Base-by-base conservation (phyloP, 2,329 filamentous ascomycete species). In the Penicillium sp. region DNA sequence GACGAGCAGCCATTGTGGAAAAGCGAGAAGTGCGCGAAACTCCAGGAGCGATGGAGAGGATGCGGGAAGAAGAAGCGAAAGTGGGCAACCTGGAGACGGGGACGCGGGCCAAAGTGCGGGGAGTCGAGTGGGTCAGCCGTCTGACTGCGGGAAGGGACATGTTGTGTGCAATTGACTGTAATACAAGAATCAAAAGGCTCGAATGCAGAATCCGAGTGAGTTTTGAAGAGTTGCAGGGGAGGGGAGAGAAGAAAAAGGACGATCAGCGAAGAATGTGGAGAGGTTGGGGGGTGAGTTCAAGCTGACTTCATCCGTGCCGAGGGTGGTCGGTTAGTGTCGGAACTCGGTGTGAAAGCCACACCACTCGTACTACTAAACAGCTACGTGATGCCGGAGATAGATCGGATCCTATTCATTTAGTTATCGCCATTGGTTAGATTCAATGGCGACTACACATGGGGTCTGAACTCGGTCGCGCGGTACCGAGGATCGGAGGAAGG, bases 31-130 rank as follows among this genome's bases (percentile, higher is more conserved):
- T 55, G 35, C 60, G 62, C 35, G 49, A 22, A n/a, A 53, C 40
- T 41, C 56, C 52, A 46, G 68, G 57, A 31, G 63, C 55, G 35
- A 63, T 45, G 41, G 52, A 50, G 42, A 52, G 36, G 44, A 43
- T 42, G 49, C 44, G 43, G 48, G 58, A 56, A 39, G 64, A 63
- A 41, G 65, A 63, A 57, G 63, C 46, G 47, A 61, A 61, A 46
- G 49, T 53, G 51, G 57, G 55, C 50, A 63, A 55, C 63, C 65
- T 68, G 58, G 68, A 69, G 62, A 66, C 56, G 60, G 66, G 83
- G 58, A 77, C 71, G 52, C 75, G 77, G 63, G 73, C 69, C 56
- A 78, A 76, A 61, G 71, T 73, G 64, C 67, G 69, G 57, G 65
- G 70, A 66, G 66, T 63, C 57, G 69, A 67, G 64, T 69, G 67